phyloP scores from a whole-genome alignment of 352 stramenopile species.

The Pythium myriotylum region DNA sequence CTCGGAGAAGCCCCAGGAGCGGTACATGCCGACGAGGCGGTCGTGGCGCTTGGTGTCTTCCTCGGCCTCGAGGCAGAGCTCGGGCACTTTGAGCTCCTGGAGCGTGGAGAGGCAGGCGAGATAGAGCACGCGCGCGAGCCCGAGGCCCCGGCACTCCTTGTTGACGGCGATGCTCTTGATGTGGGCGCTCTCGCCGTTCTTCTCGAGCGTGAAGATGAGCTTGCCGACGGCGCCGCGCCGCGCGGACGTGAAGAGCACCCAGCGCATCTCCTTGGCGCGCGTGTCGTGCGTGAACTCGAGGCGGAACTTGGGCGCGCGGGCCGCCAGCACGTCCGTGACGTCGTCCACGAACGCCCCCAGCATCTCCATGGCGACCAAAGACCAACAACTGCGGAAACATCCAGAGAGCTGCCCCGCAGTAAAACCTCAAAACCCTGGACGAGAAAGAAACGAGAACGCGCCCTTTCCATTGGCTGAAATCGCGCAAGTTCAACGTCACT shows the following conservation, averaged over 20 bases:
- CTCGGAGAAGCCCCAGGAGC: constrained; percentile 64
- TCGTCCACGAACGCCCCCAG: constrained; percentile 38
- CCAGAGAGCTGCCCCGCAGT: background rate
- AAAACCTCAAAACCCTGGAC: background rate
- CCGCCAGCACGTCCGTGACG: constrained; percentile 53
- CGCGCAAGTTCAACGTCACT: too few species aligned
- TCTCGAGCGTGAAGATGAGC: constrained; percentile 80
- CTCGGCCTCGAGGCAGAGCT: constrained; percentile 36
- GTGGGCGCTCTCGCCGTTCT: constrained; percentile 54
- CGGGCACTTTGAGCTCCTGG: constrained; percentile 48
- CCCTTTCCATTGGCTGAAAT: too few species aligned
- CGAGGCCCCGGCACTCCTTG: constrained; percentile 64
- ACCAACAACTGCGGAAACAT: background rate
- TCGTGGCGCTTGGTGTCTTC: constrained; percentile 41
- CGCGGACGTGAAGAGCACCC: constrained; percentile 76
- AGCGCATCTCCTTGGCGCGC: constrained; percentile 74
- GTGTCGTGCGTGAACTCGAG: constrained; percentile 73
- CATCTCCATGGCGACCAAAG: background rate
- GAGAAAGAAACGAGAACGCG: background rate
- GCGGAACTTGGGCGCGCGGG: constrained; percentile 47
- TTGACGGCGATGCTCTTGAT: constrained; percentile 80
- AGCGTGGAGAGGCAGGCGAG: constrained; percentile 73
- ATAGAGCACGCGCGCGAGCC: constrained; percentile 78
- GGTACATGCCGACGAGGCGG: constrained; percentile 72
- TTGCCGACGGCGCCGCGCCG: constrained; percentile 73